These are phyloP conservation scores for Evernia prunastri DNA, from an alignment of 495 filamentous ascomycete species.

Conservation along the genomic window DNA sequence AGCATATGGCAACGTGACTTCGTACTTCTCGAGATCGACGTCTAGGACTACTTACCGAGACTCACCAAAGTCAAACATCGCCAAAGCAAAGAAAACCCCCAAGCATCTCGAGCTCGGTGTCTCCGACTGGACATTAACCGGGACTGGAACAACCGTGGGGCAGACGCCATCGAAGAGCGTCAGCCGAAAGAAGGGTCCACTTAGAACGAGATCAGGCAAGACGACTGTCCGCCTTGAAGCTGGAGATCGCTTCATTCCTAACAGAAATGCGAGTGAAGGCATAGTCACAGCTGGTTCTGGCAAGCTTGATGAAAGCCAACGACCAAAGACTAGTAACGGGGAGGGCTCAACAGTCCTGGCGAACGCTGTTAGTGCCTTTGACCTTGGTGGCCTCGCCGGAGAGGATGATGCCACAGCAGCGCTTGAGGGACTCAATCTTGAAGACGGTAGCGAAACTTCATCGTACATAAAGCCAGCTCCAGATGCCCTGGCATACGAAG, in stretches of 20 bases:
- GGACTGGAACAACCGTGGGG: conserved; percentile 59
- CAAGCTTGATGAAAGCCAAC: conserved; percentile 67
- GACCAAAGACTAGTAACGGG: conserved; percentile 59
- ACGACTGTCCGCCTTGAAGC: conserved; percentile 74
- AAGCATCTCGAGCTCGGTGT: conserved; percentile 84
- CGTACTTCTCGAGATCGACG: conserved; percentile 64
- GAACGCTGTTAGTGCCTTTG: conserved; percentile 58
- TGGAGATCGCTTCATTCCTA: conserved; percentile 96
- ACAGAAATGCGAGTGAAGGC: conserved; percentile 80
- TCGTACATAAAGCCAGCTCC: conserved; percentile 72
- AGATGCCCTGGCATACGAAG: conserved; percentile 84
- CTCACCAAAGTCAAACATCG: conserved; percentile 93
- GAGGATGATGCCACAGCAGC: conserved; percentile 73
- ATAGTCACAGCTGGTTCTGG: conserved; percentile 72
- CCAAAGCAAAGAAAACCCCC: conserved; percentile 59
- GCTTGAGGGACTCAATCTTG: conserved; percentile 69
- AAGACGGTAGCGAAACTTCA: conserved; percentile 49
- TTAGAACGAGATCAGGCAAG: conserved; percentile 63
- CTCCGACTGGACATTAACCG: conserved; percentile 85
- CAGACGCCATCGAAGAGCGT: conserved; percentile 69
- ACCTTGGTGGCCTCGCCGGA: conserved; percentile 53
- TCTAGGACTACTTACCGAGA: conserved; percentile 56
- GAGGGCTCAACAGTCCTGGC: conserved; percentile 69
- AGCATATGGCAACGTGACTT: conserved; percentile 66
- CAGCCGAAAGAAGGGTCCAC: conserved; percentile 52